Evolutionary conservation across 2,329 filamentous ascomycete genomes (phyloP).

Genomic region (Helotiales sp.): DNA sequence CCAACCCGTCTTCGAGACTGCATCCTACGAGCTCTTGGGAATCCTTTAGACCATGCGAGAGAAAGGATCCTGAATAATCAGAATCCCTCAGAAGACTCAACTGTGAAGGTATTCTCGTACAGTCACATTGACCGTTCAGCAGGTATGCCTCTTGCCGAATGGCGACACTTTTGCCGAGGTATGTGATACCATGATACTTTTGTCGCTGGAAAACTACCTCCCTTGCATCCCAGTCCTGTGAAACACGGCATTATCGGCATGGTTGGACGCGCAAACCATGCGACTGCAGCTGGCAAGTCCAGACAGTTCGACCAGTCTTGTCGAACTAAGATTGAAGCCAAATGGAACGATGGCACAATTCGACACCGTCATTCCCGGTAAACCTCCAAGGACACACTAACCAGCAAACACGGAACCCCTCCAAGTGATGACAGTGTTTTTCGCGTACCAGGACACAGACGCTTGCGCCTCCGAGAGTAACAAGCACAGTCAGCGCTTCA

Average conservation of each 20-base stretch:
- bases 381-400: too few relatives aligned
- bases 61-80: too few relatives aligned
- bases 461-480: not conserved
- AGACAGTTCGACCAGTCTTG: not conserved
- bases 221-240: not conserved
- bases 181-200: not conserved
- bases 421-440: not conserved
- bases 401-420: not conserved
- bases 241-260: not conserved
- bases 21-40: not conserved
- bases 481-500: conserved; percentile 11
- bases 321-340: not conserved
- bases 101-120: too few relatives aligned
- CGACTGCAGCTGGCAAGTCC: conserved; percentile 1
- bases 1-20: not conserved
- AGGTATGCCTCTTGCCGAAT: not conserved
- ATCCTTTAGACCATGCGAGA: not conserved
- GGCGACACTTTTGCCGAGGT: not conserved
- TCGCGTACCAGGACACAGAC: not conserved
- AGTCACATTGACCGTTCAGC: too few relatives aligned
- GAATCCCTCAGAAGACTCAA: too few relatives aligned
- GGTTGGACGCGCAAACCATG: not conserved
- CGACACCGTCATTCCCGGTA: not conserved
- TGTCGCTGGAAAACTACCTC: not conserved
- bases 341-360: not conserved